These are phyloP conservation scores for Boletus reticulatus DNA, from an alignment of 768 basidiomycete species.

Conservation along the genomic window DNA sequence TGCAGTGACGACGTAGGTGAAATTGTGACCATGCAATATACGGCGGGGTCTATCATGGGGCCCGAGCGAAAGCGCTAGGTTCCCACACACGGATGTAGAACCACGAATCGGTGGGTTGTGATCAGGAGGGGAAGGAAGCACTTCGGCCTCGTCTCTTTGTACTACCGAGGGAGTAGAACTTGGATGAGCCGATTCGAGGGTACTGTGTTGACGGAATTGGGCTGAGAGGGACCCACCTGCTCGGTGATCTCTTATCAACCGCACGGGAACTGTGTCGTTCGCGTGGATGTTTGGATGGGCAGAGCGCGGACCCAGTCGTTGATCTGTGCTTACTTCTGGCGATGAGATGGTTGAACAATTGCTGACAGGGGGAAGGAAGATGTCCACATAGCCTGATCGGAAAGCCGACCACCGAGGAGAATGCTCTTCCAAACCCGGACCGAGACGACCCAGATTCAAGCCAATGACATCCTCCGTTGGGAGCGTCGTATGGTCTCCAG, in stretches of 20 bases:
- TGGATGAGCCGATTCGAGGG: not conserved
- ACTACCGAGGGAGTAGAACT: not conserved
- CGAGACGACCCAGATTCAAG: constrained; percentile 1
- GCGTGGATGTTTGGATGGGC: not conserved
- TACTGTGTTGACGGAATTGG: not conserved
- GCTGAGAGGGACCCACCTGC: not conserved
- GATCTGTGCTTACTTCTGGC: not conserved
- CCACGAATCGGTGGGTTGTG: not conserved
- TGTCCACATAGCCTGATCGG: constrained; percentile 23
- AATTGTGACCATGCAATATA: constrained; percentile 24
- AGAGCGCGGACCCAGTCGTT: not conserved
- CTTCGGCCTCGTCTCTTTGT: not conserved
- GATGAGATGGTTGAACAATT: not conserved
- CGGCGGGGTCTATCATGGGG: constrained; percentile 41
- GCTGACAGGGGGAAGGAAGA: constrained; percentile 8
- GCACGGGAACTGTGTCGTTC: not conserved
- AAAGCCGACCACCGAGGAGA: constrained; percentile 22
- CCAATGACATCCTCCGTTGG: constrained; percentile 6
- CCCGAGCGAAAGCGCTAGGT: constrained; percentile 20
- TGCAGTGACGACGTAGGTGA: constrained; percentile 36
- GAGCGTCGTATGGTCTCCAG: not conserved
- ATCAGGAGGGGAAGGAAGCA: not conserved
- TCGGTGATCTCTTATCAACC: not conserved
- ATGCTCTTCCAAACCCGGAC: not conserved
- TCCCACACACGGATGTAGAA: not conserved